These are phyloP conservation scores for Eudorina sp. DNA, from an alignment of 139 green algal species.

Conservation along the genomic window DNA sequence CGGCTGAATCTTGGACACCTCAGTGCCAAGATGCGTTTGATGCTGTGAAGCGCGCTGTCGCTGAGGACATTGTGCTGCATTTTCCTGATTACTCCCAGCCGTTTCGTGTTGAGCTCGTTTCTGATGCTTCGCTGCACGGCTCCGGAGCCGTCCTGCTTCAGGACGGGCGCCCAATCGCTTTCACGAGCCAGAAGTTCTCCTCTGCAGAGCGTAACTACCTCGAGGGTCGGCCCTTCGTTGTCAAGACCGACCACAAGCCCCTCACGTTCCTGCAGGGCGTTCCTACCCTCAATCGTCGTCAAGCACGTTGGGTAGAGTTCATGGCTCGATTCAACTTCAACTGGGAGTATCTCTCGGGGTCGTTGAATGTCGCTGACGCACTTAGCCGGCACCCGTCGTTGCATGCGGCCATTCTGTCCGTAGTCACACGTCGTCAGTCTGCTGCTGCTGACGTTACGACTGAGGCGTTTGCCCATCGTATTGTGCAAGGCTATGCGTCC, in stretches of 20 bases:
- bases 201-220: conserved; percentile 19
- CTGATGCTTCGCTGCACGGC: background rate
- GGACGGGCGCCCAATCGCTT: conserved; percentile 1
- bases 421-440: no score
- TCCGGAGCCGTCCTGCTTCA: background rate
- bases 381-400: conserved; percentile 10
- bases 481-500: background rate
- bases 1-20: background rate
- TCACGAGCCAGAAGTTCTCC: background rate
- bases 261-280: background rate
- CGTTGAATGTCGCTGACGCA: background rate
- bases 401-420: background rate
- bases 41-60: background rate
- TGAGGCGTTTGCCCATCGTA: background rate
- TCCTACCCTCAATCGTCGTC: background rate
- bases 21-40: background rate
- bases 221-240: background rate
- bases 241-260: conserved; percentile 26
- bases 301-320: conserved; percentile 11
- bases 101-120: background rate
- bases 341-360: background rate
- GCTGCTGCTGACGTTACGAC: background rate
- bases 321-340: background rate
- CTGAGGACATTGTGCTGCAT: background rate
- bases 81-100: conserved; percentile 32